Evolutionary conservation across 2,329 filamentous ascomycete species (phyloP).

Genomic region (Cladosporium velox): DNA sequence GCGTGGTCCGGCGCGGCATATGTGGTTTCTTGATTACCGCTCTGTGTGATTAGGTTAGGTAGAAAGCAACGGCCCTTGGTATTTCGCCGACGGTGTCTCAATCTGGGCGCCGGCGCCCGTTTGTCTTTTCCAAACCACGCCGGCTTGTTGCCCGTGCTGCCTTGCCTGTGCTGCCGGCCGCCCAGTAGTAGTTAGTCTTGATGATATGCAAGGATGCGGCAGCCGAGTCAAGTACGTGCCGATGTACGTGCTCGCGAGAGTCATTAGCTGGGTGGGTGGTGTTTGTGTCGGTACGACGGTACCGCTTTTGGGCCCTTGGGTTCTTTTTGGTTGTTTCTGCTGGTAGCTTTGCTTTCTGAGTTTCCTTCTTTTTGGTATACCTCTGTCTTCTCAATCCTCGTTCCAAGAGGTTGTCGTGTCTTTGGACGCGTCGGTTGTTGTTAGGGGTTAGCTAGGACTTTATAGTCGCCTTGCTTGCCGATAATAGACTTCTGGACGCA

Average conservation of each 20-base stretch:
- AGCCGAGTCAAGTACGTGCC: neutral
- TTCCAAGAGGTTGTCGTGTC: neutral
- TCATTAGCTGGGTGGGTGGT: neutral
- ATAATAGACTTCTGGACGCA: neutral
- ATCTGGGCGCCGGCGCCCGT: neutral
- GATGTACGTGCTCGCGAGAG: neutral
- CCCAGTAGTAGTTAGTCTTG: neutral
- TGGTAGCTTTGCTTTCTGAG: neutral
- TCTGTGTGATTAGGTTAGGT: too few species aligned
- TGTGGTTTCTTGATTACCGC: neutral
- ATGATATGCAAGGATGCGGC: neutral
- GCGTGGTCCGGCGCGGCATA: slow-evolving; percentile 13
- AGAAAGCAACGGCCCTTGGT: neutral
- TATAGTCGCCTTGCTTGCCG: neutral
- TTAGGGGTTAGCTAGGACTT: neutral
- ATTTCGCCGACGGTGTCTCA: slow-evolving; percentile 5
- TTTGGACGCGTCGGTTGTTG: neutral
- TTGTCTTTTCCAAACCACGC: neutral
- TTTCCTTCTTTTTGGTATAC: neutral
- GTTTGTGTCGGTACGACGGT: neutral
- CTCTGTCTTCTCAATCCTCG: neutral
- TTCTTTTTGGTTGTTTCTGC: neutral
- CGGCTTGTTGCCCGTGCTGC: neutral
- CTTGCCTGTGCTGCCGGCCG: neutral
- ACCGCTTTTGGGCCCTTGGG: neutral